phyloP scores from a whole-genome alignment of 148 eudicot genomes.

The Oxyria digyna region DNA sequence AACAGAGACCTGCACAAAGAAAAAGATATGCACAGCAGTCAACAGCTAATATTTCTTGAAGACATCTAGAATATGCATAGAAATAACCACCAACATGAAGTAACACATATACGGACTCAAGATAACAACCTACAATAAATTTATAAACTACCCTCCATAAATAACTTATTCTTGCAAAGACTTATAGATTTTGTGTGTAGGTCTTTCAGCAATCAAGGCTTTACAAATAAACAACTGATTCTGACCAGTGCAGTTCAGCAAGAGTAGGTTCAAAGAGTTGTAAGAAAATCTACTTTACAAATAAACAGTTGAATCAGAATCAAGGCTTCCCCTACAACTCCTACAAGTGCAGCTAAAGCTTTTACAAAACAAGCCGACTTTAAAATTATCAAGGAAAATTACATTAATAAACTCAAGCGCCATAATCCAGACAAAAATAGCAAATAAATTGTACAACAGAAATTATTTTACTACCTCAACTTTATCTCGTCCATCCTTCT shows the following conservation, averaged over 20 bases:
- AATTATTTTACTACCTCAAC: conserved; percentile 44
- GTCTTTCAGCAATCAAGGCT: no score
- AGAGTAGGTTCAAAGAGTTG: background rate
- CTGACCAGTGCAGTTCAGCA: background rate
- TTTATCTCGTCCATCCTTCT: conserved; percentile 27
- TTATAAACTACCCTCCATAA: background rate
- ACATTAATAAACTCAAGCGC: background rate
- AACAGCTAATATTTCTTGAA: background rate
- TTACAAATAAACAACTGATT: background rate
- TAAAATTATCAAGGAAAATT: background rate
- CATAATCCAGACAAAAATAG: background rate
- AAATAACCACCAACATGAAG: background rate
- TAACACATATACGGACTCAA: background rate
- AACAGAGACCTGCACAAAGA: conserved; percentile 73
- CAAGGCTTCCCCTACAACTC: background rate
- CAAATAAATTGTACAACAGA: background rate
- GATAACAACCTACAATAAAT: background rate
- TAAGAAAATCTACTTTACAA: background rate
- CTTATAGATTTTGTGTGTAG: no score
- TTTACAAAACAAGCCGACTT: background rate
- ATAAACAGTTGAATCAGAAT: background rate
- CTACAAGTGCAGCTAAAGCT: background rate
- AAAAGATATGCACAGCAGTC: background rate
- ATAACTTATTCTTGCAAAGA: background rate
- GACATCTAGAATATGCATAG: background rate